Evolutionary conservation across 2,329 filamentous ascomycete genomes (phyloP), one percentile per base, ranked within the genome.

Genomic region (Falciphora oryzae): DNA sequence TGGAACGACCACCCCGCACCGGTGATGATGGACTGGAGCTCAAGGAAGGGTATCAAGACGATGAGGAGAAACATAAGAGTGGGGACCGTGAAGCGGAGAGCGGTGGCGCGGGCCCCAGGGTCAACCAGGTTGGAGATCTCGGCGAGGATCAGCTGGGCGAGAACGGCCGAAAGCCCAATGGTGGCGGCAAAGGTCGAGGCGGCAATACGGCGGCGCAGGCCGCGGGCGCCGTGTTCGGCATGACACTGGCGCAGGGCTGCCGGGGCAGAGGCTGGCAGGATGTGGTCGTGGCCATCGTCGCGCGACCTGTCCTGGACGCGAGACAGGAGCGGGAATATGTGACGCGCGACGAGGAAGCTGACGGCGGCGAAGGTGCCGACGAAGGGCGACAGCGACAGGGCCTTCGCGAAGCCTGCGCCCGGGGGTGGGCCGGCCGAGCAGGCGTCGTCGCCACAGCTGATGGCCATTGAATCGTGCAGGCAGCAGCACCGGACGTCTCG

Each of bases 71-170:
- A 82, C 32, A 96, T 77, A 57, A 96, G 79, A 27, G 86, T 84
- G 8, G 88, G 86, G 31, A 96, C 84, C 0, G 89, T 92, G 35
- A 89, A 76, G 65, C 85, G 82, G 69, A 96, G 80, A 28, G 89
- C 91, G 32, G 89, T 73, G 28, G 83, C 84, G 66, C 92, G 82
- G 16, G 90, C 91, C 38, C 80, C 79, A 8, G 87, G 82, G 68
- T 89, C 84, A n/a, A 92, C 82, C 6, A 89, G 82, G 71, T 92
- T 91, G 31, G 90, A 87, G 58, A 96, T 91, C 76, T 96, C 92
- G 70, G 91, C 92, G 11, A 96, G 82, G 59, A 96, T 90, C 69
- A 96, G 78, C 75, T 93, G 89, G 3, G 88, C 91, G 59, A 96
- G 80, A 1, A 94, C 90, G 53, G 89, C 84, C 7, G 92, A 89